Conservation (phyloP, 1,284 basidiomycete genomes). For the Leccinum griseonigrum region DNA sequence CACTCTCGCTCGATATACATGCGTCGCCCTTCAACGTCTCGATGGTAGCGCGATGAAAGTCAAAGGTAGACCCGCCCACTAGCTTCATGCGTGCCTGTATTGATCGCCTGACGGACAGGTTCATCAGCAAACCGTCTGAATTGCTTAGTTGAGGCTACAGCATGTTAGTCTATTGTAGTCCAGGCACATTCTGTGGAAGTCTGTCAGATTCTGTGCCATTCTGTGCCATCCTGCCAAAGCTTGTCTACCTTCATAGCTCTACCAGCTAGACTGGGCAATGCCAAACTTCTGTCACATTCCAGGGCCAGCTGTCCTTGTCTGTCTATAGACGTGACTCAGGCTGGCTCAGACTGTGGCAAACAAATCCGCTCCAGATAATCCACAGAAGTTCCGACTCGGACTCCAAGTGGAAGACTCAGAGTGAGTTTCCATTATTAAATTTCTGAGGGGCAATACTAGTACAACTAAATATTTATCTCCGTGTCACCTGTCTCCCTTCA, state of each 20-base stretch:
- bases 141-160: neutral
- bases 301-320: neutral
- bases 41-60: constrained; percentile 97
- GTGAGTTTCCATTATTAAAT: neutral
- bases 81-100: neutral
- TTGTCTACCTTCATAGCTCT: neutral
- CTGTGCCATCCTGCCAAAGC: neutral
- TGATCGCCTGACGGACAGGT: constrained; percentile 42
- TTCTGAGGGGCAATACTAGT: neutral
- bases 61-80: constrained; percentile 61
- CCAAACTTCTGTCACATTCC: neutral
- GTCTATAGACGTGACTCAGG: neutral
- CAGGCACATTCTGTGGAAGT: neutral
- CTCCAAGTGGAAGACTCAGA: neutral
- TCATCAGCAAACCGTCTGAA: constrained; percentile 38
- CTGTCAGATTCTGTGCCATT: neutral
- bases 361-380: neutral
- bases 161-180: neutral
- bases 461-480: neutral
- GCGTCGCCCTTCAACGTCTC: constrained; percentile 88
- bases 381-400: neutral
- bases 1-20: constrained; percentile 90
- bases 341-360: neutral
- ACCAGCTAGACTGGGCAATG: neutral
- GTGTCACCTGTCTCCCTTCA: no score